phyloP scores from a whole-genome alignment of 148 eudicot genomes.

The Agrostemma githago region DNA sequence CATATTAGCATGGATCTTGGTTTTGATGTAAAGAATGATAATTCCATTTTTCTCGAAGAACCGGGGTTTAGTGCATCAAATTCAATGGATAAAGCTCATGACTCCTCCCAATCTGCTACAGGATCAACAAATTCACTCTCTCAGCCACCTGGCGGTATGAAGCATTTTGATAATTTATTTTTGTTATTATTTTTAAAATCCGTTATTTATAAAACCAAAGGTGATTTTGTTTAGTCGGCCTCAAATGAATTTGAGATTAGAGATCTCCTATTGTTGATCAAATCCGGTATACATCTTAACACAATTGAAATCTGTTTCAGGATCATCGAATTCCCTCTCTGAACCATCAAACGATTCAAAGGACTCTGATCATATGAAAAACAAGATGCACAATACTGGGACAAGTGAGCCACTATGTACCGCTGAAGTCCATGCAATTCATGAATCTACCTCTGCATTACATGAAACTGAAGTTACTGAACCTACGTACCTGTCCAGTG shows the following conservation, averaged over 20 bases:
- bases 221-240: neutral
- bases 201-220: neutral
- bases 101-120: constrained; percentile 3
- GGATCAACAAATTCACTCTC: constrained; percentile 1
- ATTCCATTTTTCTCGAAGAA: constrained; percentile 13
- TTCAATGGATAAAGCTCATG: constrained; percentile 13
- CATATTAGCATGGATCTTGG: constrained; percentile 21
- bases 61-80: constrained; percentile 12
- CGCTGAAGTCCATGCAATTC: constrained; percentile 50
- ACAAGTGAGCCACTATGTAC: constrained; percentile 47
- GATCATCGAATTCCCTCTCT: neutral
- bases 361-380: constrained; percentile 35
- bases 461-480: constrained; percentile 44
- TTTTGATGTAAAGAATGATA: neutral
- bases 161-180: constrained; percentile 32
- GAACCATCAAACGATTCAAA: constrained; percentile 18
- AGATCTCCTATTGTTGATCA: neutral
- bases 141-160: constrained; percentile 19
- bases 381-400: constrained; percentile 31
- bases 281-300: neutral
- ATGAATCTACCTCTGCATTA: constrained; percentile 52
- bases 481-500: constrained; percentile 31
- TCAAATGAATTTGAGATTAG: neutral
- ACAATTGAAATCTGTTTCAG: neutral
- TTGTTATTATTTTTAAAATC: no score